Base-by-base conservation (phyloP, 2,329 filamentous ascomycete species). In the Metarhizium robertsii region DNA sequence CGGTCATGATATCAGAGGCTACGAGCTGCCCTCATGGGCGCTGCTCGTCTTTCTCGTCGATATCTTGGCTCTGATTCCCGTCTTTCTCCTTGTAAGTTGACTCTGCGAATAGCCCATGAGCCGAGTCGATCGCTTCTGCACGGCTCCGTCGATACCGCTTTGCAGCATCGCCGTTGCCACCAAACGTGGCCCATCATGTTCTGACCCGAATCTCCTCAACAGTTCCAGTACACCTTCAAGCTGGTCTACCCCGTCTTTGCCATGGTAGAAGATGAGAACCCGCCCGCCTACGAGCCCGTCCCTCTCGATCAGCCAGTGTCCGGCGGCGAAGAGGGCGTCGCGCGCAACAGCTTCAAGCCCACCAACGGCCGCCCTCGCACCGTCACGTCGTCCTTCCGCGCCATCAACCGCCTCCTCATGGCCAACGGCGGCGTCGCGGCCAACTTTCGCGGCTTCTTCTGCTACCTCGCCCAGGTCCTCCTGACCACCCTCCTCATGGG, bases 401-500 rank as follows among this genome's bases (percentile, higher is more conserved):
- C 73, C 62, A 79, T 75, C 56, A 70, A 74, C 67, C 74, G 76
- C 45, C 72, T 80, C 58, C 77, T 96, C 48, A 76, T 76, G 60
- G 73, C 80, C 50, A 73, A 82, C 60, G 84, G 79, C 58, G 89
- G 90, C 59, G 79, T 79, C 71, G 74, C 74, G 57, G 80, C 86
- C 56, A 77, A 81, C 64, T 87, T 90, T 78, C 86, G 89, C 59
- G 90, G 90, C 55, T 66, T 90, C 42, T 67, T 73, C 56, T 80
- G 77, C 66, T 69, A 68, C 53, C 10, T 82, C 5, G 69, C 74
- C 55, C 67, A 78, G 53, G 54, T 36, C 52, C 0, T 75, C 43
- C 57, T 69, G 40, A 69, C 66, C 10, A 55, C 61, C 29, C 38
- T 74, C 47, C 58, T 83, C 42, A 65, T 74, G 53, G 69, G 68